Evolutionary conservation across 306 rosid species (phyloP).

Genomic region (Lathyrus oleraceus): DNA sequence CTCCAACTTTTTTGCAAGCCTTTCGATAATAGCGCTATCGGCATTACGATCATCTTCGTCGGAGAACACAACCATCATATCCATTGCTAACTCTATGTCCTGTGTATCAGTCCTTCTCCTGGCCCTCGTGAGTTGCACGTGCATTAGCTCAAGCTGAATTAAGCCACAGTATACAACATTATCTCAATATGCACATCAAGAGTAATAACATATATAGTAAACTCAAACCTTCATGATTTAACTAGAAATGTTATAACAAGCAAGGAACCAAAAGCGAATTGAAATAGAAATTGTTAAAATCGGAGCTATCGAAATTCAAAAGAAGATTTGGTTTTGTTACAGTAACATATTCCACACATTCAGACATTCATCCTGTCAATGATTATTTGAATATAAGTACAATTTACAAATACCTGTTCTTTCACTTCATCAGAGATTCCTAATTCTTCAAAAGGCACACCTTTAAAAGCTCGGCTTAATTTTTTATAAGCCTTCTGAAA

Average conservation of each 20-base stretch:
- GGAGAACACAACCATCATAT: slow-evolving; percentile 78
- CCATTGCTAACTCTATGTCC: slow-evolving; percentile 95
- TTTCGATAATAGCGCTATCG: slow-evolving; percentile 69
- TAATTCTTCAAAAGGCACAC: slow-evolving; percentile 58
- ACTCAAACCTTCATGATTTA: background rate
- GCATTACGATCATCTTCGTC: slow-evolving; percentile 59
- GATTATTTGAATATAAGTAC: background rate
- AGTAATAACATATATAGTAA: background rate
- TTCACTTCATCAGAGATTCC: slow-evolving; percentile 71
- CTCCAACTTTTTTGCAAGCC: slow-evolving; percentile 72
- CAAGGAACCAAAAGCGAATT: background rate
- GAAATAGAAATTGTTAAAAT: background rate
- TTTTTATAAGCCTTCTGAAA: slow-evolving; percentile 65
- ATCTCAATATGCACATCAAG: slow-evolving; percentile 4
- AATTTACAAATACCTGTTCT: slow-evolving; percentile 56
- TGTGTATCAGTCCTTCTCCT: slow-evolving; percentile 75
- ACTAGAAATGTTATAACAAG: background rate
- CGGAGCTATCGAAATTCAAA: background rate
- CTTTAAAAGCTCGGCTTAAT: slow-evolving; percentile 55
- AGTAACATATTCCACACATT: background rate
- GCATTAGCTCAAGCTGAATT: slow-evolving; percentile 80
- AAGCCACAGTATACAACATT: slow-evolving; percentile 21
- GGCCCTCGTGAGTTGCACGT: slow-evolving; percentile 70
- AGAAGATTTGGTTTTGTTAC: background rate
- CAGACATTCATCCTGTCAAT: background rate